Base-by-base conservation (phyloP, 192 early-diverging fungal species). In the Backusella circina region DNA sequence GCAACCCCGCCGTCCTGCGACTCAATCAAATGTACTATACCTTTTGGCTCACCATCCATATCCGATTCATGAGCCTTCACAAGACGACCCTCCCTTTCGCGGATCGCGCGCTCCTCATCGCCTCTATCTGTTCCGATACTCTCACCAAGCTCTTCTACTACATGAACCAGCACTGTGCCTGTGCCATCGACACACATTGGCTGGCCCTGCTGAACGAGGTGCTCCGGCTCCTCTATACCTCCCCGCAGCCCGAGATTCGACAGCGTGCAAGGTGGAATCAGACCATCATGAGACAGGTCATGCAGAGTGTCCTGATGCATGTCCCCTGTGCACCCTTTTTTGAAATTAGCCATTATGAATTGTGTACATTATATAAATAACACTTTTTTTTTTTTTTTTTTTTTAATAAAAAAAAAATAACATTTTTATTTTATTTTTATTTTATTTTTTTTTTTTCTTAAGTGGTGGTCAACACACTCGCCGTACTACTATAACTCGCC, bases 401-500 rank as follows among this genome's bases (percentile, higher is more conserved):
- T 44, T 12, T 12, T n/a, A 57, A 57, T 57, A 57, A 57, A 12
- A 26, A 23, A 23, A n/a, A 50, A 21, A 21, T 5, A 47, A 18
- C 18, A 3, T 6, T 51, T 50, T n/a, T 18, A 51, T n/a, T 21
- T 57, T 15, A 15, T 15, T 44, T 15, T 44, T 44, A 44, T 44
- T 44, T 12, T 12, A 44, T 12, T 44, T 9, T 12, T 44, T 3
- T 44, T 44, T 15, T 15, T 12, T 7, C 15, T n/a, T n/a, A n/a
- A n/a, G 41, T 44, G 41, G 21, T 23, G 8, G 9, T 61, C 10
- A 61, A 13, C 10, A 86, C 80, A 37, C 81, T 81, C 31, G 85
- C 82, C 8, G 85, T 84, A 54, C 77, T 80, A 54, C 75, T 79
- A 77, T 87, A 85, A 15, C 84, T 84, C 1, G 86, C 84, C 28